These are phyloP conservation scores for Candida nemodendra DNA, from an alignment of 805 yeast species.

Conservation along the genomic window DNA sequence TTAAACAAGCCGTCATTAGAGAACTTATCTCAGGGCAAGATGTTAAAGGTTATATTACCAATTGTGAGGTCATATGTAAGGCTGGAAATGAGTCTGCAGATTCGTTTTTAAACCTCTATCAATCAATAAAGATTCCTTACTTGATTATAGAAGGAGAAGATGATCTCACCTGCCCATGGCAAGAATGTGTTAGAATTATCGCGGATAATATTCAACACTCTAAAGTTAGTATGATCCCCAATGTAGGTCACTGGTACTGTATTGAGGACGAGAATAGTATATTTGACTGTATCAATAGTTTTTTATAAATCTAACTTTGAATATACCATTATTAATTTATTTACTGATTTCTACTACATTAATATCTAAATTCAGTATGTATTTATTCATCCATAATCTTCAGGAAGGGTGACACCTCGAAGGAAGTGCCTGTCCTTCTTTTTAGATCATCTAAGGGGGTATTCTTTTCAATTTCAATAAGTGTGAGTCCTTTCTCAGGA, in stretches of 20 bases:
- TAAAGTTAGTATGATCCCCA: constrained; percentile 2
- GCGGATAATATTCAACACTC: constrained; percentile 2
- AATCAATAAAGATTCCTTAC: constrained; percentile 6
- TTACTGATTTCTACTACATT: too few species aligned
- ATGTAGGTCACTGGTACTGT: constrained; percentile 20
- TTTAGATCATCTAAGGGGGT: constrained; percentile 20
- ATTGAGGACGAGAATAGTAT: constrained; percentile 13
- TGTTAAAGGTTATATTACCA: constrained; percentile 11
- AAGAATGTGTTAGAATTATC: constrained; percentile 11
- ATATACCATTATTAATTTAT: constrained; percentile 12
- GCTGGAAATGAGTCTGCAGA: constrained; percentile 7
- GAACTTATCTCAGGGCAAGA: constrained; percentile 8
- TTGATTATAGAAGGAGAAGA: constrained; percentile 13
- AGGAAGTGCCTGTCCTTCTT: constrained; percentile 40
- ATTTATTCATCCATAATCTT: constrained; percentile 18
- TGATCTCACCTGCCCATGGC: constrained; percentile 13
- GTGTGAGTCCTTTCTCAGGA: constrained; percentile 35
- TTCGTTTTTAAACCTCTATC: constrained; percentile 6
- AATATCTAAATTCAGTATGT: too few species aligned
- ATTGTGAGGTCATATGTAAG: constrained; percentile 13
- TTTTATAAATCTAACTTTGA: constrained; percentile 20
- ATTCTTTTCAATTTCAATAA: constrained; percentile 42
- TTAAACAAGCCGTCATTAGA: constrained; percentile 12
- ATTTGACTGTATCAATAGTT: constrained; percentile 13
- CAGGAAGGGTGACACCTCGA: constrained; percentile 33